These are phyloP conservation scores for Crithidia fasciculata DNA, from an alignment of 208 protist species.

Conservation along the genomic window DNA sequence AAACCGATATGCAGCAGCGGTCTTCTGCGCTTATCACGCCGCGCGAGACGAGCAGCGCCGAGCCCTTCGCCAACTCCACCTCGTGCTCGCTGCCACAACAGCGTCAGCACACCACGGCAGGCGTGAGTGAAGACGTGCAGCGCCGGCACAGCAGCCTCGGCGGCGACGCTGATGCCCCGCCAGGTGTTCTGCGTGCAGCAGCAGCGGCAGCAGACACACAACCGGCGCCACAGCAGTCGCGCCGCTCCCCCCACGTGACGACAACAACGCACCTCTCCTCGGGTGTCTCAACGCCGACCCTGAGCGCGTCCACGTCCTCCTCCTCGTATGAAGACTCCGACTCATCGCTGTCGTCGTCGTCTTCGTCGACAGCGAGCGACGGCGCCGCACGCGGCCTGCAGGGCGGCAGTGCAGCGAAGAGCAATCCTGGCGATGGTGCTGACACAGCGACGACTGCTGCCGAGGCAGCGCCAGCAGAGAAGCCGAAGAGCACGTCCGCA, in stretches of 20 bases:
- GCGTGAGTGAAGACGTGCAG: background rate
- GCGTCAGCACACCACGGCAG: conserved; percentile 7
- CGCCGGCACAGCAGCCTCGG: background rate
- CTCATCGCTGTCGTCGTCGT: background rate
- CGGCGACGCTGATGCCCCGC: background rate
- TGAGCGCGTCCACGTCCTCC: background rate
- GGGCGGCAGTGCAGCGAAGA: background rate
- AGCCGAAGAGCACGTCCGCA: background rate
- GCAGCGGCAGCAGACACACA: background rate
- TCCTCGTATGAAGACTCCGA: background rate
- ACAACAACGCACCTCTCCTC: background rate
- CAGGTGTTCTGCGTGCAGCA: background rate
- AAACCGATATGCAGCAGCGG: background rate
- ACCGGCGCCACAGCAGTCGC: no score
- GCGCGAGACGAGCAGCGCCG: background rate
- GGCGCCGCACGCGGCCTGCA: background rate
- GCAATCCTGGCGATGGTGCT: background rate
- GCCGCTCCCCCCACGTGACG: no score
- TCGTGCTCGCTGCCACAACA: conserved; percentile 5
- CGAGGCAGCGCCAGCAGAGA: background rate
- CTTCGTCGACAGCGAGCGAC: background rate
- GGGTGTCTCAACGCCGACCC: background rate
- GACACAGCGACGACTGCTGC: background rate
- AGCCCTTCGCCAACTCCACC: background rate
- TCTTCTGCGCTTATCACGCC: background rate